Percentiles rank a stretch among this genome's conserved stretches.
Evolutionary conservation across 2,329 filamentous ascomycete genomes (phyloP).

Genomic region (Chaetomiaceae sp.): DNA sequence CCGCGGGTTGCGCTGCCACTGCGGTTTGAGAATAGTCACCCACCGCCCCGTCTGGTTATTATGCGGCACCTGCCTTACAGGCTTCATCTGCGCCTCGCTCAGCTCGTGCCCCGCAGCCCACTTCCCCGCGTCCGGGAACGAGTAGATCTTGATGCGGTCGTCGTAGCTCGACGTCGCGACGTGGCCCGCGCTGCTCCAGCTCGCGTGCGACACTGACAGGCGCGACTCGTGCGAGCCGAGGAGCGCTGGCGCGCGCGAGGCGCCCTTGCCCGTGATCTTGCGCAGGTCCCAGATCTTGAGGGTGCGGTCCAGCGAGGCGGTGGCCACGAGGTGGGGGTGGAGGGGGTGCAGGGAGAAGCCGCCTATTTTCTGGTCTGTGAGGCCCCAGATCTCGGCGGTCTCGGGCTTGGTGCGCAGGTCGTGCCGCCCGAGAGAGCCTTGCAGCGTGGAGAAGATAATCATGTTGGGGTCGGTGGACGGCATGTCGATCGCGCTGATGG

Average conservation of each 20-base stretch:
- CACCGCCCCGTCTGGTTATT: constrained; percentile 96
- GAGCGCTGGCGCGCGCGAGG: constrained; percentile 58
- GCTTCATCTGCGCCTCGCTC: constrained; percentile 60
- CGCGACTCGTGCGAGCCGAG: constrained; percentile 78
- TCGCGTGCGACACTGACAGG: constrained; percentile 86
- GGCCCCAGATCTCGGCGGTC: constrained; percentile 63
- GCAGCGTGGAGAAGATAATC: constrained; percentile 82
- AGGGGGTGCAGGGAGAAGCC: constrained; percentile 82
- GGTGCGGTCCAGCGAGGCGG: constrained; percentile 83
- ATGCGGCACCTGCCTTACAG: constrained; percentile 65
- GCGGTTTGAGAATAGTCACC: constrained; percentile 77
- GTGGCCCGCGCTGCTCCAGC: constrained; percentile 80
- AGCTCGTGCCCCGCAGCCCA: constrained; percentile 60
- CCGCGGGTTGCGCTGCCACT: constrained; percentile 79
- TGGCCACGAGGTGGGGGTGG: constrained; percentile 77
- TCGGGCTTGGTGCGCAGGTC: constrained; percentile 62
- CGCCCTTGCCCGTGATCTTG: constrained; percentile 64
- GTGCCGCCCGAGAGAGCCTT: constrained; percentile 74
- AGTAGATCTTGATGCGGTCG: constrained; percentile 89
- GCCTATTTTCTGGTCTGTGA: constrained; percentile 92
- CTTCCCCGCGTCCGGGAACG: constrained; percentile 58
- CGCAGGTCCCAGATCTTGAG: constrained; percentile 91
- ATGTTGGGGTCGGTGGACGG: constrained; percentile 64
- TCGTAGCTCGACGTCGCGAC: constrained; percentile 92
- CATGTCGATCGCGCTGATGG: constrained; percentile 82